Conservation (phyloP, 345 rosid genomes). For the Brassica carinata region DNA sequence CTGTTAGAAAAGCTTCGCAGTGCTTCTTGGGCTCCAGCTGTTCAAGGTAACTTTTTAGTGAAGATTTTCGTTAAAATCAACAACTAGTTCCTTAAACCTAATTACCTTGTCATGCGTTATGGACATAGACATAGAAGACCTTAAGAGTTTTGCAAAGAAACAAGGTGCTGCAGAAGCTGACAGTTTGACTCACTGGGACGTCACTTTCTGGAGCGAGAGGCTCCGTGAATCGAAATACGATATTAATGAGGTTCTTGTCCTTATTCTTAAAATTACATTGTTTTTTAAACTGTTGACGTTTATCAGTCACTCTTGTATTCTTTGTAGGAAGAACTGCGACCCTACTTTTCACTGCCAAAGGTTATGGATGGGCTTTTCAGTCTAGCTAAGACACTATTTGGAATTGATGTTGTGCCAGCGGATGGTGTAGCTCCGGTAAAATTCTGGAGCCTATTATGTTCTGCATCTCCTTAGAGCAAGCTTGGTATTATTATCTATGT, state of each 20-base stretch:
- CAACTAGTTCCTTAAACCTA: not conserved
- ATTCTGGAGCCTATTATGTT: conserved; percentile 19
- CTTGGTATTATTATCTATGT: not conserved
- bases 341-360: conserved; percentile 90
- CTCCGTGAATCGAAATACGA: conserved; percentile 93
- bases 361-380: conserved; percentile 84
- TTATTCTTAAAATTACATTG: conserved; percentile 2
- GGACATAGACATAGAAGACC: conserved; percentile 76
- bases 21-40: conserved; percentile 96
- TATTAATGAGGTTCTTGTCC: conserved; percentile 79
- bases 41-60: conserved; percentile 58
- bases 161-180: conserved; percentile 83
- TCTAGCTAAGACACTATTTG: conserved; percentile 74
- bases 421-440: conserved; percentile 92
- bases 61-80: not conserved
- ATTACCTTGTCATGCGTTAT: not conserved
- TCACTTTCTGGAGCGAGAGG: conserved; percentile 92
- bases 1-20: conserved; percentile 82
- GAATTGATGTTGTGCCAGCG: conserved; percentile 71
- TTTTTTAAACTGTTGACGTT: conserved; percentile 7
- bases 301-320: conserved; percentile 1
- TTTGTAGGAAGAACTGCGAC: conserved; percentile 85
- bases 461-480: not conserved
- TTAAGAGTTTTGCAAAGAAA: conserved; percentile 67
- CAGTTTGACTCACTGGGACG: conserved; percentile 85